A percentile compares a stretch with the other conserved stretches of the same genome.
These are phyloP conservation scores for Naganishia vaughanmartiniae DNA, from an alignment of 768 basidiomycete species.

Conservation along the genomic window DNA sequence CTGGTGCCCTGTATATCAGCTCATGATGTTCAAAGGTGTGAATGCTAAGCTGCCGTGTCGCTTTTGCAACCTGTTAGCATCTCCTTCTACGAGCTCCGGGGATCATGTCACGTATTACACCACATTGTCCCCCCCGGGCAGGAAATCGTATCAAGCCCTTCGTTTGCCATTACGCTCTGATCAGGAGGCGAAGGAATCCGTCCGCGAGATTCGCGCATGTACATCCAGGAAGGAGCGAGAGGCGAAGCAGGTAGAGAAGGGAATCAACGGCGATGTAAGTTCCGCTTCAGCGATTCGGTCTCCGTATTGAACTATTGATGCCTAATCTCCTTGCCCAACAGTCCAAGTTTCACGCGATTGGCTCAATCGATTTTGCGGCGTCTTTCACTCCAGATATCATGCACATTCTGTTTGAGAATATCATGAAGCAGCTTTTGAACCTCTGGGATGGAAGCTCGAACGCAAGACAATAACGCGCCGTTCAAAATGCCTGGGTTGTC, in stretches of 20 bases:
- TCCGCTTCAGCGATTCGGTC: too few species aligned
- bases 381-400: not conserved
- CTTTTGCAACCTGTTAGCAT: not conserved
- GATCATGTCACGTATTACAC: not conserved
- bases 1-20: not conserved
- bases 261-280: not conserved
- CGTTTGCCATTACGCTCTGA: not conserved
- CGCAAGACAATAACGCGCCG: not conserved
- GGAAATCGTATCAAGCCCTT: not conserved
- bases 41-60: not conserved
- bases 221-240: too few species aligned
- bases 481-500: not conserved
- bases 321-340: not conserved
- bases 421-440: not conserved
- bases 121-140: not conserved
- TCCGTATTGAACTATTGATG: too few species aligned
- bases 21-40: not conserved
- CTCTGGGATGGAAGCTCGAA: not conserved
- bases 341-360: not conserved
- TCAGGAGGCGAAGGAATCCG: not conserved
- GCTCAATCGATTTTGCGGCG: not conserved
- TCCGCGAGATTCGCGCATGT: not conserved
- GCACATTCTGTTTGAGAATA: constrained; percentile 12
- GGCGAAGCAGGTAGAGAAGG: not conserved
- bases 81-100: not conserved